phyloP scores from a whole-genome alignment of 345 rosid genomes.

The Linum tenue region DNA sequence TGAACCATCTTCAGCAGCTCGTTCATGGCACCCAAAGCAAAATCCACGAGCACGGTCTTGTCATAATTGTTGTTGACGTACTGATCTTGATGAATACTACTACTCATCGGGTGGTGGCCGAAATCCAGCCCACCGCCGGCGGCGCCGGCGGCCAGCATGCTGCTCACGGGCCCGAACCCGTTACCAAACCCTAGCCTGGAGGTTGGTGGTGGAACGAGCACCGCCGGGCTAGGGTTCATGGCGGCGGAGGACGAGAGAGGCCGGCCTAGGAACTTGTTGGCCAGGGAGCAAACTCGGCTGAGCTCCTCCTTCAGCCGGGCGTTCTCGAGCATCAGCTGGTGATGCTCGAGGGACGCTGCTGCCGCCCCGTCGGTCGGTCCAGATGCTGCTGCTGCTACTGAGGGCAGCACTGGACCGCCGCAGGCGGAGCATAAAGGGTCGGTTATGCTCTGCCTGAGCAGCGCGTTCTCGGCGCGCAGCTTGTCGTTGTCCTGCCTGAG shows the following conservation, averaged over 20 bases:
- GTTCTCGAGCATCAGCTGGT: slow-evolving; percentile 53
- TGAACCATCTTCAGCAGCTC: slow-evolving; percentile 54
- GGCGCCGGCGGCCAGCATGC: neutral
- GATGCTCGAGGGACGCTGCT: slow-evolving; percentile 37
- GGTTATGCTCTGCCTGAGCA: slow-evolving; percentile 38
- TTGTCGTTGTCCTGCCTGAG: slow-evolving; percentile 59
- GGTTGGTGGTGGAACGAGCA: slow-evolving; percentile 5
- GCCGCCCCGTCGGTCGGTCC: slow-evolving; percentile 17
- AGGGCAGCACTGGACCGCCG: slow-evolving; percentile 42
- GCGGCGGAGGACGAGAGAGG: slow-evolving; percentile 28
- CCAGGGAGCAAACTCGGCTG: slow-evolving; percentile 30
- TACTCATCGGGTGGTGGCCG: neutral
- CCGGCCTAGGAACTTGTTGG: slow-evolving; percentile 51
- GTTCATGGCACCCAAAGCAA: slow-evolving; percentile 51
- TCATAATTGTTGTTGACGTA: slow-evolving; percentile 9
- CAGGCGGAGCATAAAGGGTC: slow-evolving; percentile 54
- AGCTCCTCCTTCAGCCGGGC: slow-evolving; percentile 55
- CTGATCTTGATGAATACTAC: neutral
- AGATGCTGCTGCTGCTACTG: too few relatives aligned
- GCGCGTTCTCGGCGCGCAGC: slow-evolving; percentile 51
- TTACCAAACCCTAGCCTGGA: slow-evolving; percentile 31
- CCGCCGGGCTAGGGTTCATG: neutral
- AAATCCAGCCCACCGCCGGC: too few relatives aligned
- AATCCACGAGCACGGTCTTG: slow-evolving; percentile 32
- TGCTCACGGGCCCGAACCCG: slow-evolving; percentile 17